Evolutionary conservation across 768 basidiomycete genomes (phyloP).

Genomic region (Leucocoprinus sp.): DNA sequence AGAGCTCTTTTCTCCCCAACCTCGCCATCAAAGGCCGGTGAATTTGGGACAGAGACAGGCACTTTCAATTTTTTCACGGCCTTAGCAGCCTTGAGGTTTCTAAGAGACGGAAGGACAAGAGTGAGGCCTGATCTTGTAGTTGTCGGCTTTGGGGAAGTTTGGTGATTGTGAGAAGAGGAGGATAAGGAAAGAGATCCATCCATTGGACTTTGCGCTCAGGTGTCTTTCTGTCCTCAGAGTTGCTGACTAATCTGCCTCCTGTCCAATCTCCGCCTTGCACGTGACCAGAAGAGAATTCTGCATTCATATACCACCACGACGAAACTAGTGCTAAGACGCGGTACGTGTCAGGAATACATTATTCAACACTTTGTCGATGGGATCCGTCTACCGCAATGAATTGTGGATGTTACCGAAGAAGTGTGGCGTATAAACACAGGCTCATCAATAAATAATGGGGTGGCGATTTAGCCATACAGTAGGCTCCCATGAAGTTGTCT

Average conservation of each 20-base stretch:
- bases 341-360: no score
- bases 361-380: no score
- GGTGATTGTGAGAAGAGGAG: constrained; percentile 4
- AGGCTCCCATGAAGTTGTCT: no score
- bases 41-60: constrained; percentile 16
- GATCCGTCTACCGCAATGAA: no score
- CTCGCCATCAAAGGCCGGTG: constrained; percentile 17
- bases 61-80: constrained; percentile 38
- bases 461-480: no score
- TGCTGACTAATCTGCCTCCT: constrained; percentile 7
- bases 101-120: constrained; percentile 62
- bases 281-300: neutral
- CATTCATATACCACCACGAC: neutral
- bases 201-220: constrained; percentile 12
- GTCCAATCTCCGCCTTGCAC: neutral
- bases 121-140: constrained; percentile 44
- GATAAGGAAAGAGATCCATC: constrained; percentile 10
- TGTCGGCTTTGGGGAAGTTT: neutral
- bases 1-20: constrained; percentile 35
- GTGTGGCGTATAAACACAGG: no score
- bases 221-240: constrained; percentile 12
- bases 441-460: no score
- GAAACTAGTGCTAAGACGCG: no score
- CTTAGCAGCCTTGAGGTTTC: constrained; percentile 50
- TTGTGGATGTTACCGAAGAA: no score